These are phyloP conservation scores for Liquidambar formosana DNA, from an alignment of 164 flowering plant species.

Conservation along the genomic window DNA sequence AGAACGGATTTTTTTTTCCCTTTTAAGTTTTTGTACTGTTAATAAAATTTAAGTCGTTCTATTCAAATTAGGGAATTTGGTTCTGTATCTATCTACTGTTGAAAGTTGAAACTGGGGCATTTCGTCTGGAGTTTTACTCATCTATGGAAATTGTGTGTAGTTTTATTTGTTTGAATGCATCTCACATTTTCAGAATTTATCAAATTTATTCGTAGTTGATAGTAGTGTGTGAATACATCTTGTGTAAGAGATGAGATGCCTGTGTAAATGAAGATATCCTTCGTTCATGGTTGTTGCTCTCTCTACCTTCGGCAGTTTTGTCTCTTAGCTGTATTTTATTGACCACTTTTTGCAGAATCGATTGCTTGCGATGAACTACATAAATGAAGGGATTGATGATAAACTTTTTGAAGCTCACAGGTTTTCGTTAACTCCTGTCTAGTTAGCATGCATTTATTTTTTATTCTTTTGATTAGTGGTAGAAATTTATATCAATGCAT, in stretches of 20 bases:
- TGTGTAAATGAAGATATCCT: background rate
- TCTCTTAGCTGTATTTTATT: constrained; percentile 2
- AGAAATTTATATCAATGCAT: no score
- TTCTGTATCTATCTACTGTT: background rate
- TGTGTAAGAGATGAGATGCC: background rate
- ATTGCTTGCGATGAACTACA: constrained; percentile 97
- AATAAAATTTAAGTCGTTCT: background rate
- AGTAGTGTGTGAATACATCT: background rate
- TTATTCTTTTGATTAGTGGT: background rate
- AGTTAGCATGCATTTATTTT: background rate
- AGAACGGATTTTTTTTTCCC: background rate
- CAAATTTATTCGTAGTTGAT: background rate
- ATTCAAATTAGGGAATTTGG: background rate
- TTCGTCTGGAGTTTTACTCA: background rate
- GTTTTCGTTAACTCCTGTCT: constrained; percentile 31
- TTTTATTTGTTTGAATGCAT: background rate
- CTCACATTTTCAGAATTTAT: background rate
- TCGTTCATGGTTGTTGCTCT: background rate
- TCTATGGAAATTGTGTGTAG: background rate
- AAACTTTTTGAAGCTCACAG: constrained; percentile 98
- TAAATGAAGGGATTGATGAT: constrained; percentile 86
- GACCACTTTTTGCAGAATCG: constrained; percentile 71
- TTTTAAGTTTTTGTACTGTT: background rate
- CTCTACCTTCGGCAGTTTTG: background rate
- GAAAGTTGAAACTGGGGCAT: background rate